Base-by-base conservation (phyloP, 805 yeast genomes). In the Spathaspora boniae region DNA sequence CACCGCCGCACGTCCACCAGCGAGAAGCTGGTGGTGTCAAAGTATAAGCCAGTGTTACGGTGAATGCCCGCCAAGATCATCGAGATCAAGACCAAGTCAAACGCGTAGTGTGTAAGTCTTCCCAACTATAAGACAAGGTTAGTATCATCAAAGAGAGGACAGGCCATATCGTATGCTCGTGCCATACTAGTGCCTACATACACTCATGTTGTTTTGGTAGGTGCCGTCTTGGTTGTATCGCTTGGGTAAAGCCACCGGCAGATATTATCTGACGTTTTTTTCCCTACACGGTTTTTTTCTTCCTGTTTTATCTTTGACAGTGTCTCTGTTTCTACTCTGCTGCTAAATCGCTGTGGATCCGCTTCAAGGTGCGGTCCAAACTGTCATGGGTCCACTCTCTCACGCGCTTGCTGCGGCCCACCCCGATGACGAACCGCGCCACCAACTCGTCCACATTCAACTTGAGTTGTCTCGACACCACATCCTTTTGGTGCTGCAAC, bases 11-110 rank as follows among this genome's bases (percentile, higher is more conserved):
- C 46, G 39, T 59, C 59, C 41, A 56, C 50, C 42, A 80, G 70
- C 14, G 77, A 76, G 36, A 78, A 67, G 34, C 59, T 54, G 21
- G 64, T 51, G 6, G 80, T 67, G 53, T 76, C 68, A 57, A 79
- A 55, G 41, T 73, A 74, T 31, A 80, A 66, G 0, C 97, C 97
- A 0, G 96, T 84, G 43, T 85, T 80, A 43, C 87, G 74, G 54
- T 86, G 82, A 35, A 89, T 72, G 3, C 95, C 95, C 0, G 97
- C 96, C 29, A 91, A 64, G 9, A 89, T 68, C 55, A 93, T 77
- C 2, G 96, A 85, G 6, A 86, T 65, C 39, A 89, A 66, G 3
- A 89, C 76, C 43, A 88, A 70, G 53, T 89, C 97, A 37, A 87
- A 50, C 0, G 91, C 75, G 47, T 77, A 76, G 59, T 87, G 96